Base-by-base conservation (phyloP, 2,329 filamentous ascomycete species). In the Domatiomyces globalis region DNA sequence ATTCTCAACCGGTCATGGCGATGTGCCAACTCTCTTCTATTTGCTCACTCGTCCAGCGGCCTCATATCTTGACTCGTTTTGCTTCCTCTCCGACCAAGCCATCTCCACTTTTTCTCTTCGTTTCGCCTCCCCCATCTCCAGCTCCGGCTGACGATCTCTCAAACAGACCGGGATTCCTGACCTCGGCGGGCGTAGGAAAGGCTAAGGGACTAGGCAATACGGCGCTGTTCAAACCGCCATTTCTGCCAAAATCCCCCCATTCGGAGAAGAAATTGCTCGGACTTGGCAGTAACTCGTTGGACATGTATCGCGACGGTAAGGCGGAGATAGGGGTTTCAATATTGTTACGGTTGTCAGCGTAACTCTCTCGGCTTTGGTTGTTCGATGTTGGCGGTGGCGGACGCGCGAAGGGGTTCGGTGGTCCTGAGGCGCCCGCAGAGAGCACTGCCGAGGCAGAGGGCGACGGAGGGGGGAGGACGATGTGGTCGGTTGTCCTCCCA, bases 391-490 rank as follows among this genome's bases (percentile, higher is more conserved):
- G 86, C 4, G 85, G 87, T 22, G 83, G 78, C 0, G 90, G 92
- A 43, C 90, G 78, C 6, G 92, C 92, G 66, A 96, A 98, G 0
- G 92, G 92, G 65, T 98, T 98, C 1, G 88, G 88, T 12, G 92
- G 92, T 0, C 92, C 92, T 39, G 83, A 84, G 7, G 92, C 90
- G 43, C 92, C 92, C 0, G 92, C 92, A 46, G 88, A 95, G 51
- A 95, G 73, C 5, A 96, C 74, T 2, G 87, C 81, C 19, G 85
- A 85, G 2, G 87, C 85, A 27, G 87, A 94, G 0, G 92, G 90
- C 1, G 92, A 95, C 0, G 92, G 92, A 6, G 90, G 90, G 17
- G 92, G 92, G 5, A 98, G 75, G 2, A 95, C 87, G 18, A 94
- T 82, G 17, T 80, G 69, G 58, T 73, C 75, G 46, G 80, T 78